Evolutionary conservation across 768 basidiomycete genomes (phyloP).

Genomic region (Boletus tomentosulus): DNA sequence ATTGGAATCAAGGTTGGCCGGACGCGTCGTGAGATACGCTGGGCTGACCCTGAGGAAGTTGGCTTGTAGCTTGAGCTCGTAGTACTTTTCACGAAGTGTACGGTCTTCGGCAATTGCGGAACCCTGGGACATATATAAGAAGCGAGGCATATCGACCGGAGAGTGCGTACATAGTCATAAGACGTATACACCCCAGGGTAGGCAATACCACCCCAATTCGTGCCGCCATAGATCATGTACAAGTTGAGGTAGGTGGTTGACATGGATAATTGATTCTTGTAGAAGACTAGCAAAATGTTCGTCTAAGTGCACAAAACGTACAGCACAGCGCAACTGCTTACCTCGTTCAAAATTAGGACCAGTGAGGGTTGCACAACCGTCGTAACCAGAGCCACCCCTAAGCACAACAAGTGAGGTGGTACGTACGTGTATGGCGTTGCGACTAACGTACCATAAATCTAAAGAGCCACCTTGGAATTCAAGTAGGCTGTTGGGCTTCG

Average conservation of each 20-base stretch:
- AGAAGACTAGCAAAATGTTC: slow-evolving; percentile 5
- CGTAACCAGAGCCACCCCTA: slow-evolving; percentile 25
- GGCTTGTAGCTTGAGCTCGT: slow-evolving; percentile 49
- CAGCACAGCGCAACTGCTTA: not conserved
- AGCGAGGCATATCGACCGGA: not conserved
- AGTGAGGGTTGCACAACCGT: slow-evolving; percentile 18
- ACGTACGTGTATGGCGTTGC: slow-evolving; percentile 14
- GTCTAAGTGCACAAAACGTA: slow-evolving; percentile 3
- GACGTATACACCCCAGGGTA: slow-evolving; percentile 57
- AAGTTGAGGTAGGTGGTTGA: slow-evolving; percentile 33
- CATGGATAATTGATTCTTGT: slow-evolving; percentile 22
- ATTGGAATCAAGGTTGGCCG: slow-evolving; percentile 38
- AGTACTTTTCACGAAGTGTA: slow-evolving; percentile 50
- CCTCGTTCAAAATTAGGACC: slow-evolving; percentile 25
- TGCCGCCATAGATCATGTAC: slow-evolving; percentile 62
- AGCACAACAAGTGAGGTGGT: not conserved
- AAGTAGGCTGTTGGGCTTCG: slow-evolving; percentile 19
- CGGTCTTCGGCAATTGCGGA: slow-evolving; percentile 49
- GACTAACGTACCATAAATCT: slow-evolving; percentile 46
- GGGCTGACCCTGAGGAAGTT: slow-evolving; percentile 49
- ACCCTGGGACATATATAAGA: slow-evolving; percentile 29
- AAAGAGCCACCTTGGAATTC: slow-evolving; percentile 44
- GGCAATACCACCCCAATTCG: slow-evolving; percentile 56
- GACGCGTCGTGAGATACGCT: slow-evolving; percentile 45
- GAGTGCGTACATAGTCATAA: slow-evolving; percentile 49